A percentile compares a stretch with the other conserved stretches of the same genome.
phyloP scores from a whole-genome alignment of 495 filamentous ascomycete genomes.

The Achaetomiella virescens region DNA sequence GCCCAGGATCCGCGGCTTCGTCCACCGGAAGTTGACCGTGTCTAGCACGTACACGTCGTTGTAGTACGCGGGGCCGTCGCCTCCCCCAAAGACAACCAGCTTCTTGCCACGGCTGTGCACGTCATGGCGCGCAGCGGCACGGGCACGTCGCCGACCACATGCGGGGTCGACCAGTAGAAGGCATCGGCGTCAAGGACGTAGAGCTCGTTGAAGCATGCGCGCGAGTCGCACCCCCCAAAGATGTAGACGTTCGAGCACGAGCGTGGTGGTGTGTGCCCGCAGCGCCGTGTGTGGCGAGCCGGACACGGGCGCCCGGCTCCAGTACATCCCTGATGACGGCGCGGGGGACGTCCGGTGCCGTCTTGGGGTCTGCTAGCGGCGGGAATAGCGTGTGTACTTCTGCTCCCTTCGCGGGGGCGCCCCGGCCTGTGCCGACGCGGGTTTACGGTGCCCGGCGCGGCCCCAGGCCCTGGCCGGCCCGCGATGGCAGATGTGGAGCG shows the following conservation, averaged over 20 bases:
- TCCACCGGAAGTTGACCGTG: conserved; percentile 57
- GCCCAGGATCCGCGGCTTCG: conserved; percentile 48
- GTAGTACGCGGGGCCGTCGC: conserved; percentile 61
- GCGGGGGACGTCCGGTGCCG: conserved; percentile 53
- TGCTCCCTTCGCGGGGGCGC: conserved; percentile 26
- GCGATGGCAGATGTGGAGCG: conserved; percentile 51
- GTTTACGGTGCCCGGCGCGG: conserved; percentile 4
- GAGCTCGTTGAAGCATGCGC: conserved; percentile 58
- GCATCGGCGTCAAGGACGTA: conserved; percentile 61
- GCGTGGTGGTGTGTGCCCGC: conserved; percentile 57
- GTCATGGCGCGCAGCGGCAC: conserved; percentile 61
- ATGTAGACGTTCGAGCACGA: conserved; percentile 55
- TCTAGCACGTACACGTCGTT: conserved; percentile 64
- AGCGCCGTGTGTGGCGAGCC: conserved; percentile 51
- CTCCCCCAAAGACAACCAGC: conserved; percentile 59
- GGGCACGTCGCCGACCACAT: conserved; percentile 54
- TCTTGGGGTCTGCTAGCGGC: conserved; percentile 50
- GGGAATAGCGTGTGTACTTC: conserved; percentile 43
- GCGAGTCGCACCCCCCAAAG: conserved; percentile 60
- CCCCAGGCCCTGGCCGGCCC: conserved; percentile 24
- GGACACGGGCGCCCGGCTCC: conserved; percentile 53
- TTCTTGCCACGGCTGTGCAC: conserved; percentile 59
- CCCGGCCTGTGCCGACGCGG: conserved; percentile 24
- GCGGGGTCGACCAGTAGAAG: conserved; percentile 56
- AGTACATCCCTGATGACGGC: conserved; percentile 65